Evolutionary conservation across 140 eudicot species (phyloP), one percentile per base, ranked within the genome.

Genomic region (Anethum foeniculum): DNA sequence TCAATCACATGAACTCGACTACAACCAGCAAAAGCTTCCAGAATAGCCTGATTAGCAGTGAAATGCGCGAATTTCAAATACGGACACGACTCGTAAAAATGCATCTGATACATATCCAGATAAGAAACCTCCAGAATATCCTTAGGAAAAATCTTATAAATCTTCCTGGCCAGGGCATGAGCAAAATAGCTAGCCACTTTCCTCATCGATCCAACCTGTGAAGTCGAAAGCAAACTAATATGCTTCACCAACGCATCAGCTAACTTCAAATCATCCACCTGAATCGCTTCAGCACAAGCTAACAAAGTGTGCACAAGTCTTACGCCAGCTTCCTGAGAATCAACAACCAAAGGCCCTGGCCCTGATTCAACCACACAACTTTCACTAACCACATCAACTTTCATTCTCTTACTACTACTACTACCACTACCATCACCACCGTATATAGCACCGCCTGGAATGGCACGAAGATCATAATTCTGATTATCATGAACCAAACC

Each of bases 251-350:
- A 49, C 0, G 91, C 90, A 30, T 89, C 96, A 1, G 94, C 96
- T 3, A 93, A 75, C 13, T 85, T 91, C 84, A 93, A 34, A 58
- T 93, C 79, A 3, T 88, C 85, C 12, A 80, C 88, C 62, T 93
- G 94, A 2, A 93, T 85, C 0, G 97, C 96, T 39, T 93, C 96
- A 0, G 97, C 96, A 47, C 94, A 93, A 1, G 97, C 97, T 90
- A 93, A 90, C 72, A 94, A 41, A 14, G 96, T 92, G 71, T 94
- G 98, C 0, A 94, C 97, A 21, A 94, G 86, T 21, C 97, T 82
- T 1, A 92, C 84, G 18, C 98, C 97, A 0, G 91, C 79, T 39
- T 92, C 98, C 73, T 92, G 97, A 11, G 97, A 89, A 77, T 94
- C 97, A 6, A 94, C 98, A 4, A 94, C 93, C 80, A 92, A 82